phyloP scores from a whole-genome alignment of 2,329 filamentous ascomycete species.

The Teratosphaeria pseudoeucalypti region DNA sequence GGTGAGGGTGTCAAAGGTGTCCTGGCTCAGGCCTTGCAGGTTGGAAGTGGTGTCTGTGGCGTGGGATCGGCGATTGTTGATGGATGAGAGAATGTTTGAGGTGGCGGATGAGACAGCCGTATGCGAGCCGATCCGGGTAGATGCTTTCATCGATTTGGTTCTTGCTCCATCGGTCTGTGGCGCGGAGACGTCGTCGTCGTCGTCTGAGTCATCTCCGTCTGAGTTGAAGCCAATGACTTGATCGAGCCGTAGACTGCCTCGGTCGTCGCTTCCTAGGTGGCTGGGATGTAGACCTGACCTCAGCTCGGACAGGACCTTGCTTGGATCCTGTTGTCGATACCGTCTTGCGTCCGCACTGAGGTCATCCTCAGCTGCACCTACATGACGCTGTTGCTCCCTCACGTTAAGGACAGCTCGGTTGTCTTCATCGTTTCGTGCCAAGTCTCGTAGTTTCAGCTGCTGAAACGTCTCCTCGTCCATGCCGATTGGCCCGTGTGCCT shows the following conservation, averaged over 20 bases:
- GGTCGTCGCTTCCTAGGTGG: conserved; percentile 20
- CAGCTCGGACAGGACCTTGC: conserved; percentile 55
- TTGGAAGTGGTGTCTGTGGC: conserved; percentile 15
- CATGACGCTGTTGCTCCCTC: conserved; percentile 74
- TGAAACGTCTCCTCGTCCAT: conserved; percentile 64
- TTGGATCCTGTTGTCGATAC: conserved; percentile 61
- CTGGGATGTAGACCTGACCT: conserved; percentile 50
- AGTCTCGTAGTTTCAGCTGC: conserved; percentile 66
- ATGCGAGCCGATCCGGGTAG: conserved; percentile 57
- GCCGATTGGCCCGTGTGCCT: conserved; percentile 53
- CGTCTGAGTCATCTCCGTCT: conserved; percentile 48
- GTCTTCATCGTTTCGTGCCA: conserved; percentile 63
- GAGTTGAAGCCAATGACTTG: conserved; percentile 58
- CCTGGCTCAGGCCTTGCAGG: conserved; percentile 28
- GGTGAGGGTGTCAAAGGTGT: conserved; percentile 51
- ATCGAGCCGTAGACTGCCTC: conserved; percentile 40
- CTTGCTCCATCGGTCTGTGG: conserved; percentile 7
- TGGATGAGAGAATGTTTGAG: conserved; percentile 54
- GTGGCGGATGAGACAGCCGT: conserved; percentile 55
- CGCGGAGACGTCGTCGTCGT: conserved; percentile 41
- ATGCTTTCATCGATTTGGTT: conserved; percentile 29
- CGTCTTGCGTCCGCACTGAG: conserved; percentile 40
- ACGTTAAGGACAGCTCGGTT: conserved; percentile 76
- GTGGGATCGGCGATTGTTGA: conserved; percentile 39
- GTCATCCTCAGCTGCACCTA: conserved; percentile 32